phyloP scores from a whole-genome alignment of 2,329 filamentous ascomycete species.

The Paracoccidioides brasiliensis region DNA sequence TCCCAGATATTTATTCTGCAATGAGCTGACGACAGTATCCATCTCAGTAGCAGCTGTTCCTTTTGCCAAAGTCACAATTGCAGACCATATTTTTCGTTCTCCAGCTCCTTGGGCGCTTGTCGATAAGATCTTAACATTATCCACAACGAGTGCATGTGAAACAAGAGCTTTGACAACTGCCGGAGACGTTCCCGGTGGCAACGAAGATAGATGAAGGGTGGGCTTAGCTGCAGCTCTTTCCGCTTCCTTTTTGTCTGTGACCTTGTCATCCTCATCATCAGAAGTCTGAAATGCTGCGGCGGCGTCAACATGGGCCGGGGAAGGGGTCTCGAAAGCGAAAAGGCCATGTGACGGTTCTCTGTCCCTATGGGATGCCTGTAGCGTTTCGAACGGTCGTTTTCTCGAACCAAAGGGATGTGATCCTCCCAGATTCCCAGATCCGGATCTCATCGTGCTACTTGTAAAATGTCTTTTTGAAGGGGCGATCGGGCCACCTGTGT shows the following conservation, averaged over 20 bases:
- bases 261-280: slow-evolving; percentile 33
- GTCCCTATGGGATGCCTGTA: slow-evolving; percentile 25
- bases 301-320: slow-evolving; percentile 18
- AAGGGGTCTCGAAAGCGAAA: slow-evolving; percentile 29
- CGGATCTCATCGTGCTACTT: slow-evolving; percentile 31
- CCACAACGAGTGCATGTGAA: slow-evolving; percentile 47
- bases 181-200: slow-evolving; percentile 41
- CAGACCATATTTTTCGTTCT: slow-evolving; percentile 59
- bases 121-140: slow-evolving; percentile 59
- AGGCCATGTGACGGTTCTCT: slow-evolving; percentile 22
- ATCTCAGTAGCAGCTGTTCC: slow-evolving; percentile 76
- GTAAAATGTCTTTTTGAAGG: slow-evolving; percentile 51
- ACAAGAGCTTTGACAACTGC: slow-evolving; percentile 38
- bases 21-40: slow-evolving; percentile 59
- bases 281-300: slow-evolving; percentile 29
- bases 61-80: slow-evolving; percentile 67
- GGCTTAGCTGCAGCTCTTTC: slow-evolving; percentile 41
- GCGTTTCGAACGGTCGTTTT: slow-evolving; percentile 33
- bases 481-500: slow-evolving; percentile 22
- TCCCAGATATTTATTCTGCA: slow-evolving; percentile 76
- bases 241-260: slow-evolving; percentile 28
- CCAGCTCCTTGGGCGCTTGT: slow-evolving; percentile 29
- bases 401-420: slow-evolving; percentile 28
- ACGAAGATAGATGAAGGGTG: slow-evolving; percentile 40
- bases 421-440: slow-evolving; percentile 39